Conservation (phyloP, 75 land plant genomes). For the Selaginella tamariscina region DNA sequence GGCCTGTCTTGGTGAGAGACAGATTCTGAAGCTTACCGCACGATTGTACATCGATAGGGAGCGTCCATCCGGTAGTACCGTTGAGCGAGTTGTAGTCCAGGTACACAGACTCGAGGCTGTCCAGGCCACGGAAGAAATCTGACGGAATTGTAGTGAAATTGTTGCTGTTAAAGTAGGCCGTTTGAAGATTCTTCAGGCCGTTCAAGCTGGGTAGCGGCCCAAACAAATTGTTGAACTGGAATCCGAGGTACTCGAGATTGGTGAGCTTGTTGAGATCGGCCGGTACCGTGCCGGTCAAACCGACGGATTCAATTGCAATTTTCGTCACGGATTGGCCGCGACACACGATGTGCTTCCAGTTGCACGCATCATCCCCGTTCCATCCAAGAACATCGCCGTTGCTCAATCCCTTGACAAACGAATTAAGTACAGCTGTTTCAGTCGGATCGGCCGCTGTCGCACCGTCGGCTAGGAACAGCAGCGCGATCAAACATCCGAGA, state of each 20-base stretch:
- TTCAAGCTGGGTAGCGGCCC: conserved; percentile 51
- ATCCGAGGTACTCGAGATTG: conserved; percentile 29
- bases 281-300: conserved; percentile 41
- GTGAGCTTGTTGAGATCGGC: conserved; percentile 32
- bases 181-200: conserved; percentile 31
- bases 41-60: conserved; percentile 24
- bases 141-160: conserved; percentile 35
- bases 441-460: neutral
- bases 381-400: neutral
- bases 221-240: conserved; percentile 38
- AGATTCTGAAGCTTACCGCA: conserved; percentile 28
- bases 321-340: conserved; percentile 27
- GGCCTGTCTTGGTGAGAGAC: conserved; percentile 33
- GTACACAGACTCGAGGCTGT: conserved; percentile 26
- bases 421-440: neutral
- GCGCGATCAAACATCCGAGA: neutral
- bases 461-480: neutral
- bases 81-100: conserved; percentile 46
- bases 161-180: conserved; percentile 33
- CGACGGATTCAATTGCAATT: conserved; percentile 32
- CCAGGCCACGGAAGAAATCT: conserved; percentile 51
- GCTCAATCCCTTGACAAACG: neutral
- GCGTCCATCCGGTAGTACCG: conserved; percentile 35
- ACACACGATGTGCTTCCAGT: conserved; percentile 40
- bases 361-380: conserved; percentile 17